These are phyloP conservation scores for Phytophthora litchii DNA, from an alignment of 352 stramenopile genomes.

Conservation along the genomic window DNA sequence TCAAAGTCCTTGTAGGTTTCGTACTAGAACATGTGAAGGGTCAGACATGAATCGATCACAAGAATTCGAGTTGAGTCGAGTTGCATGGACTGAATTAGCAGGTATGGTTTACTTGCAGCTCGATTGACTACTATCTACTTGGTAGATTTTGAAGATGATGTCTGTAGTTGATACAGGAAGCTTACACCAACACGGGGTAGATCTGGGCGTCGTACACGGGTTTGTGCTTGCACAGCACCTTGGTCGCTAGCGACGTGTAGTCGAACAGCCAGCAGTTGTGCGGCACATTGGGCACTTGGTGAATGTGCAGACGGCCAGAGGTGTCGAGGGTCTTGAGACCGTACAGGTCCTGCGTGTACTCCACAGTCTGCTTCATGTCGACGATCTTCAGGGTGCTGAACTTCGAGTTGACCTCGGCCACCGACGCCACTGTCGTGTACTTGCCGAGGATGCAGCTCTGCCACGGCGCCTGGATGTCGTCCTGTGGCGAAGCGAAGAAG, in stretches of 20 bases:
- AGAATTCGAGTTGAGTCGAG: neutral
- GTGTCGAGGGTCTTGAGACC: constrained; percentile 46
- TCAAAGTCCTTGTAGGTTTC: constrained; percentile 15
- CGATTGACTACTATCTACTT: constrained; percentile 24
- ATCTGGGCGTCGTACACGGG: constrained; percentile 41
- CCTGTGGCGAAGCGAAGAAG: constrained; percentile 55
- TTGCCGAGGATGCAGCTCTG: constrained; percentile 39
- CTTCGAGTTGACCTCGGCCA: constrained; percentile 38
- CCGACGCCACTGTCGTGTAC: constrained; percentile 42
- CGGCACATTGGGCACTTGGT: constrained; percentile 32
- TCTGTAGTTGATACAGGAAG: too few species aligned
- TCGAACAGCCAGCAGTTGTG: constrained; percentile 55
- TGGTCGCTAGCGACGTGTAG: constrained; percentile 38
- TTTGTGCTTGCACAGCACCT: constrained; percentile 29
- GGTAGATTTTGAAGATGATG: constrained; percentile 38
- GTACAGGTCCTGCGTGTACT: constrained; percentile 48
- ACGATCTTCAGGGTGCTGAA: constrained; percentile 40
- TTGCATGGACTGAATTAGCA: constrained; percentile 8
- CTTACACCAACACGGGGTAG: constrained; percentile 32
- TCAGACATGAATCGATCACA: constrained; percentile 12
- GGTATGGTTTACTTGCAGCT: neutral
- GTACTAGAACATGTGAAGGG: constrained; percentile 32
- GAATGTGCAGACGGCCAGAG: constrained; percentile 27
- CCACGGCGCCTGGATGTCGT: constrained; percentile 50
- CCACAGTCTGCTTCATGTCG: constrained; percentile 37